A percentile compares a stretch with the other conserved stretches of the same genome.
Evolutionary conservation across 495 filamentous ascomycete genomes (phyloP).

Genomic region (Aspergillus sparsus): DNA sequence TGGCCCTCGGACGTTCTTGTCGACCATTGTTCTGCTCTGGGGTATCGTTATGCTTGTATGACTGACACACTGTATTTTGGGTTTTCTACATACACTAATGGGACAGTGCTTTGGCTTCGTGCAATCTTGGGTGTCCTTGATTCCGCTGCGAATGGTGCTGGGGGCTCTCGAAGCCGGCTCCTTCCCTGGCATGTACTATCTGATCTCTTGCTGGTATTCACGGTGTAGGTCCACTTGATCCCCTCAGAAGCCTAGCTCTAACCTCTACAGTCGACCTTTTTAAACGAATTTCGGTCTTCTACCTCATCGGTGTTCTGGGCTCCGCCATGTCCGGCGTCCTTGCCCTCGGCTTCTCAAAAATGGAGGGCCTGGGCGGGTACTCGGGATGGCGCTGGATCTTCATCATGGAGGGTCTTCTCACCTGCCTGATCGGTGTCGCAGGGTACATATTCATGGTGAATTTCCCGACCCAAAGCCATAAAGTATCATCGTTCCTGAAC

Average conservation of each 20-base stretch:
- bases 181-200: background rate
- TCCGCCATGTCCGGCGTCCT: background rate
- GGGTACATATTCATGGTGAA: background rate
- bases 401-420: background rate
- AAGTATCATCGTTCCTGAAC: background rate
- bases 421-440: background rate
- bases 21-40: constrained; percentile 45
- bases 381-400: background rate
- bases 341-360: background rate
- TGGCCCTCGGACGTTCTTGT: constrained; percentile 53
- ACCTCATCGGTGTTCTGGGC: background rate
- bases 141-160: background rate
- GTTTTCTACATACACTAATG: no score
- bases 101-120: background rate
- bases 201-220: background rate
- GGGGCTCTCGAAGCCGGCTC: background rate
- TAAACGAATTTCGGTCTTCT: background rate
- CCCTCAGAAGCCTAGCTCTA: no score
- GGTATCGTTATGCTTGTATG: constrained; percentile 17
- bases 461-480: background rate
- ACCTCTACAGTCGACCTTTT: background rate
- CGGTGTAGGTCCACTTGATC: background rate
- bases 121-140: background rate
- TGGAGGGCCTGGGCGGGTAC: background rate
- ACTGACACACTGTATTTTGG: background rate